Evolutionary conservation across 2,329 filamentous ascomycete genomes (phyloP).

Genomic region (Epichloe uncinata): DNA sequence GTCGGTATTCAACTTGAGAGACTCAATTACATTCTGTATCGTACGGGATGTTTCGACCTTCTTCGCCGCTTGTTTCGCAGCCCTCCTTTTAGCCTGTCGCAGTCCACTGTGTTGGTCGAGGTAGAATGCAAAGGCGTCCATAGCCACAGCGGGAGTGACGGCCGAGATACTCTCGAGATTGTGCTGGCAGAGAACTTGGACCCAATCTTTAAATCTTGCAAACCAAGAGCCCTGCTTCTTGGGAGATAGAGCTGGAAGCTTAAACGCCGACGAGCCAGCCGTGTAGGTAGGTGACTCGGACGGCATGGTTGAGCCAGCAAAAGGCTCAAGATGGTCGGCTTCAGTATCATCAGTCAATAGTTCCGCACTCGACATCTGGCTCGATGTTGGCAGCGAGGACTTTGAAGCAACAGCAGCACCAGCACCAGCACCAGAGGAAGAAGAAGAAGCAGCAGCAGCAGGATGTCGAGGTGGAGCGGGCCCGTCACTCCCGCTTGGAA

Average conservation of each 20-base stretch:
- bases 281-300: conserved; percentile 11
- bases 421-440: not conserved
- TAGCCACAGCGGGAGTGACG: conserved; percentile 13
- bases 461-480: not conserved
- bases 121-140: conserved; percentile 18
- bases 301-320: conserved; percentile 10
- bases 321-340: not conserved
- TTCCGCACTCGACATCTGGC: not conserved
- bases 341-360: not conserved
- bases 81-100: conserved; percentile 19
- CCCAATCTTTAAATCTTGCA: conserved; percentile 23
- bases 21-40: conserved; percentile 12
- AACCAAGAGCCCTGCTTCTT: conserved; percentile 20
- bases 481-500: not conserved
- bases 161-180: conserved; percentile 12
- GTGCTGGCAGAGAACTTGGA: conserved; percentile 15
- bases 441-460: not conserved
- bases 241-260: conserved; percentile 15
- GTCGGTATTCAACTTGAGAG: conserved; percentile 4
- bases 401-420: not conserved
- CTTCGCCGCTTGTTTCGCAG: conserved; percentile 17
- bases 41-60: conserved; percentile 14
- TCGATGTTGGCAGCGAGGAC: not conserved
- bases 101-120: conserved; percentile 18
- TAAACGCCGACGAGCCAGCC: conserved; percentile 11